phyloP scores from a whole-genome alignment of 2,329 filamentous ascomycete genomes.

The Ampelomyces quisqualis region DNA sequence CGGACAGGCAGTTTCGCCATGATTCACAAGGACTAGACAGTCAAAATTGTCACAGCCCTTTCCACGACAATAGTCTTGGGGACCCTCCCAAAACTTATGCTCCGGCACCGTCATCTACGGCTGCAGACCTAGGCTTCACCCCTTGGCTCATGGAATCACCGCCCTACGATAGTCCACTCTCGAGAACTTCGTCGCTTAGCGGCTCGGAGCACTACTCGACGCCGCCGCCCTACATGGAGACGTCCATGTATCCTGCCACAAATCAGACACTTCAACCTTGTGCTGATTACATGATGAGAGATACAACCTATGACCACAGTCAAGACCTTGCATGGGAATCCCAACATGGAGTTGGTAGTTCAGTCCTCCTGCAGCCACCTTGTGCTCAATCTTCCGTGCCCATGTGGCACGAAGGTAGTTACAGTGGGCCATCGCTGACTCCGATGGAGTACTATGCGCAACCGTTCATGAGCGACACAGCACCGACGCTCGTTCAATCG shows the following conservation, averaged over 20 bases:
- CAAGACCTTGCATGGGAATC: conserved; percentile 4
- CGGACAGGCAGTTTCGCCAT: neutral
- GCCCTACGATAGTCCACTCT: conserved; percentile 12
- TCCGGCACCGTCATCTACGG: conserved; percentile 4
- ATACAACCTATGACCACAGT: conserved; percentile 3
- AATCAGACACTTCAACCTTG: conserved; percentile 5
- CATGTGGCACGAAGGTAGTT: neutral
- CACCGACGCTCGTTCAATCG: neutral
- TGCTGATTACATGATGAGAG: conserved; percentile 2
- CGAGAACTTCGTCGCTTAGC: conserved; percentile 14
- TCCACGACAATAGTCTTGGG: conserved; percentile 5
- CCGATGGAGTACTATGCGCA: neutral
- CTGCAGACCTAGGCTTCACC: conserved; percentile 9
- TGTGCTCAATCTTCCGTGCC: neutral
- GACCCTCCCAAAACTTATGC: neutral
- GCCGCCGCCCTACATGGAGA: conserved; percentile 10
- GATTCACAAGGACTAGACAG: neutral
- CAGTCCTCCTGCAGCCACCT: neutral
- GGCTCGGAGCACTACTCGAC: conserved; percentile 15
- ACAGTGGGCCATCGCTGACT: neutral
- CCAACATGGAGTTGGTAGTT: neutral
- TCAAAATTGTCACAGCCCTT: conserved; percentile 2
- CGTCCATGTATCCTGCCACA: conserved; percentile 2
- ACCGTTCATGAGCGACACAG: neutral
- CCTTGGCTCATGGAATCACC: conserved; percentile 16